A percentile compares a stretch with the other conserved stretches of the same genome.
Evolutionary conservation across 2,329 filamentous ascomycete species (phyloP).

Genomic region (Ceratocystis eucalypticola): DNA sequence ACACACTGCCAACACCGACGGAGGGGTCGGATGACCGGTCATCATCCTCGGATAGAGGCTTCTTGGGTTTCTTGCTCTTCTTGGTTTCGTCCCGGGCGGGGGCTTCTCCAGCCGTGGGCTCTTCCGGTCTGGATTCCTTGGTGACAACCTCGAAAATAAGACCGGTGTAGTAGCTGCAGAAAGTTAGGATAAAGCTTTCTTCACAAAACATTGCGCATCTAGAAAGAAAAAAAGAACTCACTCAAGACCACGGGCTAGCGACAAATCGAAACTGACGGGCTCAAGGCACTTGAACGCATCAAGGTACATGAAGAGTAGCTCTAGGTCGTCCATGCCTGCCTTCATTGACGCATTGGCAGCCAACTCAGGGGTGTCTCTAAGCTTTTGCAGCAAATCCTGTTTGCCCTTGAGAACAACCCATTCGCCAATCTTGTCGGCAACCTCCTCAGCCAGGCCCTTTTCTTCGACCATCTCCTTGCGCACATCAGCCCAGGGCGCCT

Average conservation of each 20-base stretch:
- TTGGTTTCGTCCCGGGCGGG: constrained; percentile 28
- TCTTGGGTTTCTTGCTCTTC: constrained; percentile 36
- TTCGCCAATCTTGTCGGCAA: constrained; percentile 77
- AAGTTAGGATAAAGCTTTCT: neutral
- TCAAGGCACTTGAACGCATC: constrained; percentile 60
- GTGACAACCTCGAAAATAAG: constrained; percentile 85
- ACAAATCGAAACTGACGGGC: constrained; percentile 76
- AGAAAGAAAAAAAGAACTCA: constrained; percentile 32
- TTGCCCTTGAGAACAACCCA: constrained; percentile 69
- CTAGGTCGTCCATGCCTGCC: constrained; percentile 69
- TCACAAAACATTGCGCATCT: neutral
- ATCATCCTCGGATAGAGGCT: constrained; percentile 37
- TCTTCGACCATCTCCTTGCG: constrained; percentile 86
- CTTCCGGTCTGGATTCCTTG: constrained; percentile 53
- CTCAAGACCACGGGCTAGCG: constrained; percentile 78
- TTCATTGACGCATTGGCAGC: constrained; percentile 61
- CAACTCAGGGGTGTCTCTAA: constrained; percentile 55
- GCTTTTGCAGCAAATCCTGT: constrained; percentile 56
- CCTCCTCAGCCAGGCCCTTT: constrained; percentile 62
- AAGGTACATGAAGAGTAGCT: constrained; percentile 67
- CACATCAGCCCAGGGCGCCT: constrained; percentile 61
- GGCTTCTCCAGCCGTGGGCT: constrained; percentile 25
- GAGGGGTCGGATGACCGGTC: constrained; percentile 68
- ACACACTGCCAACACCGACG: constrained; percentile 68
- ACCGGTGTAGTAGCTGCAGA: constrained; percentile 73